These are phyloP conservation scores for Moringa oleifera DNA, from an alignment of 345 rosid genomes.

Conservation along the genomic window DNA sequence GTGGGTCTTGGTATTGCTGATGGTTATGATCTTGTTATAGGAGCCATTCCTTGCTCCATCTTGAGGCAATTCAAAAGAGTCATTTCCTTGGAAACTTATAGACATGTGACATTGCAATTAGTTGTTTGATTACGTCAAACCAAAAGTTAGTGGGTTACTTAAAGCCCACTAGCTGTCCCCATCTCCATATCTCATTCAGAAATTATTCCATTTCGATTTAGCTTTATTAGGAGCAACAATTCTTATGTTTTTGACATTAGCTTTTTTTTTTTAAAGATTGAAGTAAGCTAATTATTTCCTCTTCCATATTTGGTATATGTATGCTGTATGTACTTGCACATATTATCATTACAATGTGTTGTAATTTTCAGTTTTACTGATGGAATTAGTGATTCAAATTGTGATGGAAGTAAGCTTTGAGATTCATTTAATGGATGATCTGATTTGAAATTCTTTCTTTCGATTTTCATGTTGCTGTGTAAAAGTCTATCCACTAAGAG, in stretches of 20 bases:
- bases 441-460: slow-evolving; percentile 3
- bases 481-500: slow-evolving; percentile 5
- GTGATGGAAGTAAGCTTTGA: background rate
- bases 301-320: background rate
- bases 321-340: no score
- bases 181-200: background rate
- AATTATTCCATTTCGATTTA: background rate
- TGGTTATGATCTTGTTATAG: slow-evolving; percentile 12
- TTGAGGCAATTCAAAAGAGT: slow-evolving; percentile 31
- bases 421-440: background rate
- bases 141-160: background rate
- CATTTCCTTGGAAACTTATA: background rate
- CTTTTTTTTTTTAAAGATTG: background rate
- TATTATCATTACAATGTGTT: no score
- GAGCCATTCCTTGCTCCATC: slow-evolving; percentile 51
- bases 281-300: background rate
- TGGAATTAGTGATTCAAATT: no score
- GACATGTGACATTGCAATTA: background rate
- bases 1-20: slow-evolving; percentile 4
- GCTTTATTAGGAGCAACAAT: background rate
- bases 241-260: background rate
- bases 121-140: background rate
- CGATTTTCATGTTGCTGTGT: slow-evolving; percentile 7
- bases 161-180: background rate
- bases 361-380: no score